A percentile compares a stretch with the other conserved stretches of the same genome.
phyloP scores from a whole-genome alignment of 257 asterid species.

The Solanum chmielewskii region DNA sequence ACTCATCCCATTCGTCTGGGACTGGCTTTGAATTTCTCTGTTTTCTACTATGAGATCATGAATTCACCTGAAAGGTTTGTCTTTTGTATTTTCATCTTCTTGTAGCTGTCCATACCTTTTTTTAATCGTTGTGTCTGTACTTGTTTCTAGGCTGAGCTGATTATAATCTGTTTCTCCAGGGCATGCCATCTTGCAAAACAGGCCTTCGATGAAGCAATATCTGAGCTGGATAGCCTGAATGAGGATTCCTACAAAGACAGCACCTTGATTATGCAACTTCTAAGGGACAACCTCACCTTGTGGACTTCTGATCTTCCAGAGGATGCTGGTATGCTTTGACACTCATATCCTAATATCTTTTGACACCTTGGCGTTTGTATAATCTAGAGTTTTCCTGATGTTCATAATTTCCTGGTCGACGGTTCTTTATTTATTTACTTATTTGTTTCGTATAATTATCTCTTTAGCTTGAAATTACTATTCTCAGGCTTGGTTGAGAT shows the following conservation, averaged over 20 bases:
- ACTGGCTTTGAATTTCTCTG: constrained; percentile 83
- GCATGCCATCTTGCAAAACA: constrained; percentile 94
- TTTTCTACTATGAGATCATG: constrained; percentile 80
- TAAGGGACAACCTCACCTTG: constrained; percentile 80
- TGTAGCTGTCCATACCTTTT: not conserved
- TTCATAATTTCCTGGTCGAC: not conserved
- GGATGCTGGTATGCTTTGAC: constrained; percentile 47
- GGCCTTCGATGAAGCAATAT: constrained; percentile 95
- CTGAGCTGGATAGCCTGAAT: constrained; percentile 69
- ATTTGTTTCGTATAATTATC: not conserved
- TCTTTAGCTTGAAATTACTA: not conserved
- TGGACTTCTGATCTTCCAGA: constrained; percentile 91
- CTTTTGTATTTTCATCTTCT: constrained; percentile 1
- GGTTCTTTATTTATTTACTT: not conserved
- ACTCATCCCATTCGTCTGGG: constrained; percentile 95
- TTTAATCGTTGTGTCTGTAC: not conserved
- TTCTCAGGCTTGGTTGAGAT: not conserved
- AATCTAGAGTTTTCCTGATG: not conserved
- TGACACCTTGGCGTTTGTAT: not conserved
- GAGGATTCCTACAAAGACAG: constrained; percentile 95
- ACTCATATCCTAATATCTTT: not conserved
- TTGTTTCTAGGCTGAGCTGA: not conserved
- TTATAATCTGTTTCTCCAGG: constrained; percentile 23
- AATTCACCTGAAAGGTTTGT: constrained; percentile 82
- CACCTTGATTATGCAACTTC: constrained; percentile 88